phyloP scores from a whole-genome alignment of 176 grass and related monocot species.

The Ensete ventricosum region DNA sequence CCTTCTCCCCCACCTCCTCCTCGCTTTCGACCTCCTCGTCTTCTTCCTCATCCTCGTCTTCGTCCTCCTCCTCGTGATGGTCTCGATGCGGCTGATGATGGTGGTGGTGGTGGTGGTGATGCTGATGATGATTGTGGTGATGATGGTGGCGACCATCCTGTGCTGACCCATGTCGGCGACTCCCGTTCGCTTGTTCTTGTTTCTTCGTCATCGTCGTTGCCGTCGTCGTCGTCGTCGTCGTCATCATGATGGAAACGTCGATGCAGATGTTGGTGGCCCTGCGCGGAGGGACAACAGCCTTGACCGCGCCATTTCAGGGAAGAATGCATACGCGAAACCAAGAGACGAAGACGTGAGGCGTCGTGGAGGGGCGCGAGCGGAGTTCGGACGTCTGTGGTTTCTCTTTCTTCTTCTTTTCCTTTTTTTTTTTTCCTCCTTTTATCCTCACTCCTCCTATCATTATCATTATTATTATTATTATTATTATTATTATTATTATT shows the following conservation, averaged over 20 bases:
- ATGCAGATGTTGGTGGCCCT: background rate
- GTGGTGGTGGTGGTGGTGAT: background rate
- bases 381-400: background rate
- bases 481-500: too few relatives aligned
- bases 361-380: slow-evolving; percentile 5
- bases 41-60: background rate
- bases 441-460: background rate
- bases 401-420: too few relatives aligned
- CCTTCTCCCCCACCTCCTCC: slow-evolving; percentile 31
- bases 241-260: background rate
- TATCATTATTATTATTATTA: too few relatives aligned
- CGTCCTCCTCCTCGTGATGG: background rate
- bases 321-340: background rate
- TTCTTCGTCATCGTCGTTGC: slow-evolving; percentile 4
- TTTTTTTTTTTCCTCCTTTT: background rate
- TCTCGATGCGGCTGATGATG: background rate
- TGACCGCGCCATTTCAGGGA: background rate
- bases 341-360: slow-evolving; percentile 5
- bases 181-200: slow-evolving; percentile 1
- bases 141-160: background rate
- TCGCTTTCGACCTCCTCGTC: background rate
- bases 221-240: background rate
- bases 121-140: background rate
- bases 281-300: background rate
- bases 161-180: slow-evolving; percentile 5